phyloP scores from a whole-genome alignment of 257 asterid species.

The Eustoma russellianum region DNA sequence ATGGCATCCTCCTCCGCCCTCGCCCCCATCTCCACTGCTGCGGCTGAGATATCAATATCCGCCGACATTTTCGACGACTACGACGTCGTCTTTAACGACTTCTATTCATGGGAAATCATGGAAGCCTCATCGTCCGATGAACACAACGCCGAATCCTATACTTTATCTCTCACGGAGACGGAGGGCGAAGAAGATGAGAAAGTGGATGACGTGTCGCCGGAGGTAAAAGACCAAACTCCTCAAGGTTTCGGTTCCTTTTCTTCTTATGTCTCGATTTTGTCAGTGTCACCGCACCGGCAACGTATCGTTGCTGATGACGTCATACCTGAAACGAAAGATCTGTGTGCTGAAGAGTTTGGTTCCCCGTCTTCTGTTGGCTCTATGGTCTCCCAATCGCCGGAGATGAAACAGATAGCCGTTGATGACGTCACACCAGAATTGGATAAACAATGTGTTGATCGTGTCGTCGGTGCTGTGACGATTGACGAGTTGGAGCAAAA shows the following conservation, averaged over 20 bases:
- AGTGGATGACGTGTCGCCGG: constrained; percentile 2
- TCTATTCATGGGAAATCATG: constrained; percentile 74
- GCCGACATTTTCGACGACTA: constrained; percentile 14
- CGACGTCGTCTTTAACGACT: constrained; percentile 30
- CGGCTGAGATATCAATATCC: constrained; percentile 28
- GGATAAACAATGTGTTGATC: neutral
- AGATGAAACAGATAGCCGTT: neutral
- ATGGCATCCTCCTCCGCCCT: too few species aligned
- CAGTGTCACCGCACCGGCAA: constrained; percentile 3
- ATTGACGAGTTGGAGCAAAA: constrained; percentile 5
- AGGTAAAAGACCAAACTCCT: neutral
- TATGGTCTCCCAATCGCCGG: neutral
- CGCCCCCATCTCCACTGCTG: constrained; percentile 14
- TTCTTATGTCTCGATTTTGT: constrained; percentile 14
- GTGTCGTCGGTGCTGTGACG: constrained; percentile 8
- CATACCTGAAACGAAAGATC: neutral
- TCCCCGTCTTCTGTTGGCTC: constrained; percentile 15
- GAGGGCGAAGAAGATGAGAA: neutral
- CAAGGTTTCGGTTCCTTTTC: constrained; percentile 15
- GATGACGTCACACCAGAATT: neutral
- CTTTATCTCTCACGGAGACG: constrained; percentile 7
- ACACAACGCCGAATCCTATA: constrained; percentile 16
- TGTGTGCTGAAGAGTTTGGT: constrained; percentile 5
- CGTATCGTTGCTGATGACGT: neutral
- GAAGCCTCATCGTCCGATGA: constrained; percentile 57